Percentiles rank a stretch among this genome's conserved stretches.
Evolutionary conservation across 2,329 filamentous ascomycete genomes (phyloP).

Genomic region (Colletotrichum sp.): DNA sequence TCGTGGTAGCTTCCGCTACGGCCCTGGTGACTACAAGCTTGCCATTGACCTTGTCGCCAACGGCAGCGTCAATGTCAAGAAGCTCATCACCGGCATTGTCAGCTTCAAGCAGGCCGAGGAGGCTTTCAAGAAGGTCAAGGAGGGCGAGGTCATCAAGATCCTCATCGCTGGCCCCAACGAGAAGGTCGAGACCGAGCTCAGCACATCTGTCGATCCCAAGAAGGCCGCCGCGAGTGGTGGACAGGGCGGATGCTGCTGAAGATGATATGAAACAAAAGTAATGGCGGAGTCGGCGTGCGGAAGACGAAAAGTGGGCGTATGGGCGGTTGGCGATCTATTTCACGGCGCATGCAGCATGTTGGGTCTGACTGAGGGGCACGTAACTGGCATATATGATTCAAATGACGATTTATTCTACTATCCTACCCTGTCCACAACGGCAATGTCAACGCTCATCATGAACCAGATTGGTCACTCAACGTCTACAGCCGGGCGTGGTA

Average conservation of each 20-base stretch:
- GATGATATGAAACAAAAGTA: not conserved
- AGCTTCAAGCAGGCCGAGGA: constrained; percentile 82
- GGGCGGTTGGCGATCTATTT: constrained; percentile 3
- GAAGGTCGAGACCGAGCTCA: constrained; percentile 42
- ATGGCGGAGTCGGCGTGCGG: not conserved
- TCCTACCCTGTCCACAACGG: not conserved
- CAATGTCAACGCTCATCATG: not conserved
- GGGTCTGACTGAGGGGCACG: not conserved
- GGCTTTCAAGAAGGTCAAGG: constrained; percentile 86
- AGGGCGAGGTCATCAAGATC: constrained; percentile 77
- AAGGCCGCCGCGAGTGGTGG: constrained; percentile 15
- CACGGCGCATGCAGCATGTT: constrained; percentile 10
- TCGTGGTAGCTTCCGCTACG: constrained; percentile 90
- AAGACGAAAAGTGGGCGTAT: constrained; percentile 12
- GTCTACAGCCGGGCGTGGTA: not conserved
- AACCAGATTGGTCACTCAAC: not conserved
- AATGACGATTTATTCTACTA: not conserved
- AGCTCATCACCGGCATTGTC: constrained; percentile 78
- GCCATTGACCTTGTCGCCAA: constrained; percentile 77
- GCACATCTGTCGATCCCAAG: constrained; percentile 13
- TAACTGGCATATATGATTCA: not conserved
- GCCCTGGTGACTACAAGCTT: constrained; percentile 83
- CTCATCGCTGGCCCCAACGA: constrained; percentile 71
- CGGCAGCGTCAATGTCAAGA: constrained; percentile 81
- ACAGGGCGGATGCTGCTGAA: constrained; percentile 19